Evolutionary conservation across 441 rosid species (phyloP), one percentile per base, ranked within the genome.

Genomic region (Brassica hybrid): DNA sequence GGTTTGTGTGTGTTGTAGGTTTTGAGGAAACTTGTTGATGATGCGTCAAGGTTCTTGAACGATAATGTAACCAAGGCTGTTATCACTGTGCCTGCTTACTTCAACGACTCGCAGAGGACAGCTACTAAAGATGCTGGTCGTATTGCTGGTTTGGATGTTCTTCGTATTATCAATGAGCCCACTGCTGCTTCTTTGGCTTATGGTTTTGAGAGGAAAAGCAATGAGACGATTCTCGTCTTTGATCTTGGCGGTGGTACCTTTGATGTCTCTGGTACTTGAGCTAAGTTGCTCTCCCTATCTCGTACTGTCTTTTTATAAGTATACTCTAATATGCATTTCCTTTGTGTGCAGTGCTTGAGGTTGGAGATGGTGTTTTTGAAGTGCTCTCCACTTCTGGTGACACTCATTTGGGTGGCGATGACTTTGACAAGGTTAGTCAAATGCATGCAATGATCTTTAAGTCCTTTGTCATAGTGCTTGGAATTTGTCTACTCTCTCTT

Each of bases 41-140:
- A 95, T 88, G 99, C 99, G 1, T 95, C 98, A 0, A 95, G 93
- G 67, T 95, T 93, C 76, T 88, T 95, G 83, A 95, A 91, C 12
- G 98, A 95, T 38, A 87, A 91, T 78, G 99, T 95, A 67, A 89
- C 97, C 0, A 96, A 93, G 83, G 97, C 97, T 64, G 99, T 96
- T 21, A 88, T 96, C 8, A 93, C 99, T 7, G 98, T 96, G 4
- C 98, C 98, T 69, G 99, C 99, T 71, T 96, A 96, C 86, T 93
- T 96, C 77, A 96, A 96, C 72, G 99, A 92, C 74, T 96, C 99
- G 0, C 99, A 96, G 80, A 87, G 99, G 63, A 93, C 98, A 54
- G 98, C 98, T 4, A 96, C 98, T 5, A 96, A 96, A 77, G 99
- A 95, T 89, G 99, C 98, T 43, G 99, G 98, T 52, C 91, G 97